These are phyloP conservation scores for Coniferiporia sulphurascens DNA, from an alignment of 1,284 basidiomycete genomes.

Conservation along the genomic window DNA sequence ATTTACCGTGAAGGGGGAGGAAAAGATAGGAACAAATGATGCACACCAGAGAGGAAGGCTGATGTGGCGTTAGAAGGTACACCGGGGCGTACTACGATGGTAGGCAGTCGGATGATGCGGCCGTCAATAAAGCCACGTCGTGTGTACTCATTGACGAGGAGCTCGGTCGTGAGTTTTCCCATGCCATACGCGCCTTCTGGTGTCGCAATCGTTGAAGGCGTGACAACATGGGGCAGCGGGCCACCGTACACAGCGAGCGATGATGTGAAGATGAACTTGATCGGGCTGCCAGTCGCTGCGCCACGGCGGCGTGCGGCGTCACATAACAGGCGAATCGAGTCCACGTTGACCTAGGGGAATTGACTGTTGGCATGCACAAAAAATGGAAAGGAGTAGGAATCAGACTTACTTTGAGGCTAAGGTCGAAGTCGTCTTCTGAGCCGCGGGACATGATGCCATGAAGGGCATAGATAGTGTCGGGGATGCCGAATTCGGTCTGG, in stretches of 20 bases:
- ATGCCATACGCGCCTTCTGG: conserved; percentile 57
- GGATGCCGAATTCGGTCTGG: conserved; percentile 36
- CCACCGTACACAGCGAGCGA: conserved; percentile 64
- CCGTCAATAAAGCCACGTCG: conserved; percentile 60
- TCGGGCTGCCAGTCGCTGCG: conserved; percentile 27
- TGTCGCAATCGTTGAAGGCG: conserved; percentile 47
- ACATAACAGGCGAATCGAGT: conserved; percentile 51
- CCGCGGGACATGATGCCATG: conserved; percentile 70
- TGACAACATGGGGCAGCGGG: conserved; percentile 47
- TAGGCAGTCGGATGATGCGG: conserved; percentile 57
- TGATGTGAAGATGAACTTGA: conserved; percentile 59
- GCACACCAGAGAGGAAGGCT: conserved; percentile 50
- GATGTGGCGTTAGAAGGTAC: conserved; percentile 53
- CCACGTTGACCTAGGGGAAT: conserved; percentile 51
- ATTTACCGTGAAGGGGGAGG: not conserved
- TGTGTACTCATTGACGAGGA: conserved; percentile 59
- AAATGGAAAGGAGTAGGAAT: not conserved
- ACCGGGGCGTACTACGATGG: conserved; percentile 56
- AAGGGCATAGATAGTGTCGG: conserved; percentile 50
- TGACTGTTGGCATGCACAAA: not conserved
- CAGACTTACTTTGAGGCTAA: conserved; percentile 43
- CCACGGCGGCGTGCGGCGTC: conserved; percentile 41
- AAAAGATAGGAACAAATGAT: conserved; percentile 6
- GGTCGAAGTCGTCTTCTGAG: conserved; percentile 58
- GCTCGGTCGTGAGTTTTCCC: conserved; percentile 54